Evolutionary conservation across 2,329 filamentous ascomycete species (phyloP).

Genomic region (Teratosphaeria destructans): DNA sequence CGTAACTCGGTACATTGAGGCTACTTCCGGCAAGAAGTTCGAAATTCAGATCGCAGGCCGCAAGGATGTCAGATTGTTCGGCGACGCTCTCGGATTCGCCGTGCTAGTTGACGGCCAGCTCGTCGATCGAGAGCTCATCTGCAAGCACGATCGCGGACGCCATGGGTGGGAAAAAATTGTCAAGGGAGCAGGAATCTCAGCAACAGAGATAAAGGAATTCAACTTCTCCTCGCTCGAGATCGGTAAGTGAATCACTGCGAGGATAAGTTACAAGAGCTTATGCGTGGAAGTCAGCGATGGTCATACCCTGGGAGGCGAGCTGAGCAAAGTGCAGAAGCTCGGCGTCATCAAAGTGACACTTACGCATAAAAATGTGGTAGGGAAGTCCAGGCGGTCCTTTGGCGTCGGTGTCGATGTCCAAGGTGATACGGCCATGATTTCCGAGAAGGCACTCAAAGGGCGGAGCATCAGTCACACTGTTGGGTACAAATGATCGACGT

Average conservation of each 20-base stretch:
- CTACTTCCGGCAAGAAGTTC: conserved; percentile 10
- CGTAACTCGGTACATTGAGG: conserved; percentile 15
- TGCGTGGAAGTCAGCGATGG: background rate
- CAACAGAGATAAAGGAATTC: background rate
- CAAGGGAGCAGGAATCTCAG: background rate
- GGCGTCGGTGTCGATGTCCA: background rate
- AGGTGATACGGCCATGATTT: background rate
- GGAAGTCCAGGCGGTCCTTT: background rate
- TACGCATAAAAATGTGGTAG: background rate
- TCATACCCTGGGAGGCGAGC: background rate
- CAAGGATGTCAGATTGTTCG: conserved; percentile 1
- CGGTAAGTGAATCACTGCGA: background rate
- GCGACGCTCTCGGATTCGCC: conserved; percentile 6
- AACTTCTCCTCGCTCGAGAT: background rate
- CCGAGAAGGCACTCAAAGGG: background rate
- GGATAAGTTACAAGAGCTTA: background rate
- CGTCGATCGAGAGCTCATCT: background rate
- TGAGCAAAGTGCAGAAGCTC: background rate
- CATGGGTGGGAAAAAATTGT: background rate
- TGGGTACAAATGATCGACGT: background rate
- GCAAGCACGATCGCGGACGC: background rate
- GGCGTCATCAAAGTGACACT: background rate
- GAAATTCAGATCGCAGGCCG: conserved; percentile 6
- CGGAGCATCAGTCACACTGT: background rate
- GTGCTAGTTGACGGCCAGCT: conserved; percentile 8